Base-by-base conservation (phyloP, 2,329 filamentous ascomycete genomes). In the Diplodia sapinea region DNA sequence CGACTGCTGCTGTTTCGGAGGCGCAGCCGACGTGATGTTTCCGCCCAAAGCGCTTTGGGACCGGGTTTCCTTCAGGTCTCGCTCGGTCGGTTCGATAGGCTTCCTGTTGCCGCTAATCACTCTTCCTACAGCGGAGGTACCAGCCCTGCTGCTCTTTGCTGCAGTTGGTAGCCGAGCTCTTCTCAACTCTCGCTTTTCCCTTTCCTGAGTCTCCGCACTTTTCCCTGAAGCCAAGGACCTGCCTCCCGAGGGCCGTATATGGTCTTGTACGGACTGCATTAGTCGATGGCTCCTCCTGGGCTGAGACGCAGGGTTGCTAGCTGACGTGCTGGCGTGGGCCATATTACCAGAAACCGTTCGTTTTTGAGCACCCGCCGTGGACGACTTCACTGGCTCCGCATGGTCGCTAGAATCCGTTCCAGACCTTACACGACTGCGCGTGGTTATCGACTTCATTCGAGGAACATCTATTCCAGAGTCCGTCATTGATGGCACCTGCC, bases 31-130 rank as follows among this genome's bases (percentile, higher is more conserved):
- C 7, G 57, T 56, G 20, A 17, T 33, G 8, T 55, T 56, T 15
- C 59, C 57, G 11, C 50, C 50, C 38, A 63, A 15, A 63, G 77
- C 73, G 62, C 79, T 79, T 36, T 76, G 71, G 17, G 77, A 74
- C 51, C 80, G 77, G 72, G 72, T 57, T 71, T 93, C 91, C 72
- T 87, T 90, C 23, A 86, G 82, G 69, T 95, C 90, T 40, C 89
- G 78, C 29, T 68, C 66, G 15, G 89, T 86, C 49, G 83, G 82
- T 69, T 90, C 88, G 63, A 91, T 86, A 2, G 89, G 89, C 77
- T 95, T 97, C 68, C 94, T 87, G 76, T 95, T 97, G 26, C 93
- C 94, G 77, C 93, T 97, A 54, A 97, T 92, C 66, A 94, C 92
- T 73, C 94, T 88, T 20, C 93, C 92, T 49, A 96, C 91, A 65